Percentiles rank a stretch among this genome's conserved stretches.
phyloP scores from a whole-genome alignment of 129 eudicot genomes.

The Flaveria linearis region DNA sequence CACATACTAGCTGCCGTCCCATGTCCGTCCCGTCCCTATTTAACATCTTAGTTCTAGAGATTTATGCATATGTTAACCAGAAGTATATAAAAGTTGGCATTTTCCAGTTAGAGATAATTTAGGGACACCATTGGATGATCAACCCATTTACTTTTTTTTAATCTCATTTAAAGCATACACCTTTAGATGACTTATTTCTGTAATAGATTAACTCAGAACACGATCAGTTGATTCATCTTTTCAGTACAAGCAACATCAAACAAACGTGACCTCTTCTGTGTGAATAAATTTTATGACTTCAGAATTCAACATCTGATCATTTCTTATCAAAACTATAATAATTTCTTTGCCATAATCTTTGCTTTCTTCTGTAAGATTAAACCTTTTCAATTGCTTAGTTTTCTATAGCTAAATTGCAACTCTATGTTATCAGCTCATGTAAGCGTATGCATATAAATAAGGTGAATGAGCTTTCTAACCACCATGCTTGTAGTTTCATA shows the following conservation, averaged over 20 bases:
- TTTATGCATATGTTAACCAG: background rate
- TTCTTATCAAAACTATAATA: no score
- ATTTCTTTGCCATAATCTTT: no score
- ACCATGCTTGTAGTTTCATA: background rate
- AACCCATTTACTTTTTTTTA: background rate
- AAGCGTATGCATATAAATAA: background rate
- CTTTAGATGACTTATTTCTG: background rate
- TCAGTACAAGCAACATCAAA: background rate
- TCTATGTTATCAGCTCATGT: constrained; percentile 4
- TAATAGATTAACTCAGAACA: background rate
- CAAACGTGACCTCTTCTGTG: background rate
- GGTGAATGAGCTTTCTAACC: background rate
- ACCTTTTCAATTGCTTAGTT: background rate
- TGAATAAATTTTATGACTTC: background rate
- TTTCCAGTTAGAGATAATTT: background rate
- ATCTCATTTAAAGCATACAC: background rate
- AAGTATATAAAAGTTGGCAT: no score
- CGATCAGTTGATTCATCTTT: background rate
- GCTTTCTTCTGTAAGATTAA: no score
- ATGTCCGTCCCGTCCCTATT: background rate
- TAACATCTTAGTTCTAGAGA: constrained; percentile 3
- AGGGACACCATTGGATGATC: background rate
- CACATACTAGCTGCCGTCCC: constrained; percentile 9
- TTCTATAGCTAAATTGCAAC: constrained; percentile 5
- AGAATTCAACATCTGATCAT: no score